Percentiles rank a stretch among this genome's conserved stretches.
phyloP scores from a whole-genome alignment of 148 eudicot genomes.

The Polygonum aviculare region DNA sequence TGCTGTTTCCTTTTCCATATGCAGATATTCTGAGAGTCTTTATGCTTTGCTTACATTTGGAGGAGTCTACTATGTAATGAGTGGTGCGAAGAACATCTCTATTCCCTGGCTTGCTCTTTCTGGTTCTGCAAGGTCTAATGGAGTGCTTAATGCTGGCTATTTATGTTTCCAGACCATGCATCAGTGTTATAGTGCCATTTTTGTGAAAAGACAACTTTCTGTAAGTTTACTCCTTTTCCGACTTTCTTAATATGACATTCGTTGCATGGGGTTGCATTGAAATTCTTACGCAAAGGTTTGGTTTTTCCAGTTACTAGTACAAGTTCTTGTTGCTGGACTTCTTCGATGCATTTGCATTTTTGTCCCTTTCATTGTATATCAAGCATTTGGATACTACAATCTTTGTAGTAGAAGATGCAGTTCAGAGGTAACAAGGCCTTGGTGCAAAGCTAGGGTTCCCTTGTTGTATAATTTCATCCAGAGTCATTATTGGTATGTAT shows the following conservation, averaged over 20 bases:
- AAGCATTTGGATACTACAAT: conserved; percentile 81
- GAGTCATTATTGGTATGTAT: conserved; percentile 82
- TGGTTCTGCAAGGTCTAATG: conserved; percentile 80
- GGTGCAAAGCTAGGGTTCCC: conserved; percentile 88
- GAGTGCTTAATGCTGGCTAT: conserved; percentile 88
- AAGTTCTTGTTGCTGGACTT: conserved; percentile 50
- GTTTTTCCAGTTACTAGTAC: conserved; percentile 39
- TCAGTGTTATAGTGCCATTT: conserved; percentile 46
- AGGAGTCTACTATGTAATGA: conserved; percentile 54
- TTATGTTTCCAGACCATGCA: conserved; percentile 67
- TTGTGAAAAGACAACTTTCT: conserved; percentile 27
- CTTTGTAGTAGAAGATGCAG: conserved; percentile 45
- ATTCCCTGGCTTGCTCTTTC: conserved; percentile 65
- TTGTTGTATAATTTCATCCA: conserved; percentile 79
- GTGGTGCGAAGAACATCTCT: conserved; percentile 38
- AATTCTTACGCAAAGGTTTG: neutral
- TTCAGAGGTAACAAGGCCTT: conserved; percentile 58
- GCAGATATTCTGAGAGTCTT: conserved; percentile 90
- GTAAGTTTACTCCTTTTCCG: conserved; percentile 28
- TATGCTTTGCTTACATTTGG: conserved; percentile 81
- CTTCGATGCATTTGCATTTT: conserved; percentile 45
- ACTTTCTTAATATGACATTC: neutral
- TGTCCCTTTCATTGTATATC: conserved; percentile 67
- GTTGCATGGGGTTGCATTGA: neutral
- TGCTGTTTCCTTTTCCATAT: conserved; percentile 9